These are phyloP conservation scores for Plectosphaerella sp. DNA, from an alignment of 2,329 filamentous ascomycete species.

Conservation along the genomic window DNA sequence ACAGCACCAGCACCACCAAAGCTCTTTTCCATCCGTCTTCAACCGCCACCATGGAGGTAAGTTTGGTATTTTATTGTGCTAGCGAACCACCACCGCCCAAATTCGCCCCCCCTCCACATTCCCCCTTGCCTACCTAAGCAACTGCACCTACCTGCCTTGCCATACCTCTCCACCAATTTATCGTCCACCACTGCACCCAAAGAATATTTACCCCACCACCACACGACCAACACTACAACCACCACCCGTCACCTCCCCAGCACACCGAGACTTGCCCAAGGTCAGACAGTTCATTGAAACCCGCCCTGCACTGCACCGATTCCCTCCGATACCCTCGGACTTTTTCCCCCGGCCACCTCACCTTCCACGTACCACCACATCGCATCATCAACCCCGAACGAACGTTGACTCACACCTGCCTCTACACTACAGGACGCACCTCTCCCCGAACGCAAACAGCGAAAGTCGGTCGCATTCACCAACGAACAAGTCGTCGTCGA, in stretches of 20 bases:
- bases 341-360: background rate
- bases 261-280: too few relatives aligned
- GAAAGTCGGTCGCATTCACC: constrained; percentile 93
- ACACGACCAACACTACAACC: background rate
- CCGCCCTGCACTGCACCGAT: background rate
- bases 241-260: background rate
- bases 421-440: constrained; percentile 10
- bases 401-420: background rate
- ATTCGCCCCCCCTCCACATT: constrained; percentile 12
- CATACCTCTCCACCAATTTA: background rate
- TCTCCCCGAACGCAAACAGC: constrained; percentile 60
- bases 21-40: background rate
- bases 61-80: constrained; percentile 10
- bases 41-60: constrained; percentile 26
- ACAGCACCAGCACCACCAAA: too few relatives aligned
- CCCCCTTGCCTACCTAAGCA: constrained; percentile 1
- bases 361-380: background rate
- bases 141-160: background rate
- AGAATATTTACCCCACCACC: background rate
- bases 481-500: constrained; percentile 85
- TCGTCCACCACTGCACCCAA: background rate
- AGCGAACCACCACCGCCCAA: constrained; percentile 6
- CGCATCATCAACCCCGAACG: background rate
- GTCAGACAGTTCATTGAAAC: background rate
- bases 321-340: background rate